phyloP scores from a whole-genome alignment of 169 alveolate genomes.

The Plasmodium ovale region DNA sequence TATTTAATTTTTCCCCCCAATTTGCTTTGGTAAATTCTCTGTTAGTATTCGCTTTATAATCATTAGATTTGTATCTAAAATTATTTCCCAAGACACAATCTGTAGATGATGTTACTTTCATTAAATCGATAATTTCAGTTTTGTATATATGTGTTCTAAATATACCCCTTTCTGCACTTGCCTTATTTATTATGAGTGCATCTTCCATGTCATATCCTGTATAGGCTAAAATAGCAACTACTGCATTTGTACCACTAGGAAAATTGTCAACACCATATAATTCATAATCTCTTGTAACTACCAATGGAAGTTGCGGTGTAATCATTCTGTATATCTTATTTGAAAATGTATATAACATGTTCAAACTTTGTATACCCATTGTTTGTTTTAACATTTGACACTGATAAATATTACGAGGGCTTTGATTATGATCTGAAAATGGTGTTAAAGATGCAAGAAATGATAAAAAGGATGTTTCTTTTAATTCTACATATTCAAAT shows the following conservation, averaged over 20 bases:
- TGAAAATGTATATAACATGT: constrained; percentile 96
- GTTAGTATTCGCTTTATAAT: background rate
- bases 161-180: constrained; percentile 99
- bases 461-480: constrained; percentile 96
- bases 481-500: constrained; percentile 96
- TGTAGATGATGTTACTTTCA: constrained; percentile 48
- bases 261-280: constrained; percentile 95
- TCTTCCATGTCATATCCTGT: constrained; percentile 99
- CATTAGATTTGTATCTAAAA: constrained; percentile 35
- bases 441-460: constrained; percentile 98
- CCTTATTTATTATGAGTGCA: constrained; percentile 99
- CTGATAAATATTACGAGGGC: constrained; percentile 99
- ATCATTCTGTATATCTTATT: constrained; percentile 94
- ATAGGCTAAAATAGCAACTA: constrained; percentile 99
- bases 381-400: constrained; percentile 99
- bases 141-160: constrained; percentile 98
- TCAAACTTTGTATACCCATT: constrained; percentile 98
- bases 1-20: constrained; percentile 40
- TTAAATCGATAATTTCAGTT: constrained; percentile 90
- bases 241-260: constrained; percentile 99
- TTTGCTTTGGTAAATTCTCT: constrained; percentile 6
- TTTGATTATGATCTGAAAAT: constrained; percentile 98
- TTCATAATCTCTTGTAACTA: constrained; percentile 94
- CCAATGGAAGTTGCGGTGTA: constrained; percentile 98
- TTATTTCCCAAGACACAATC: constrained; percentile 70